Evolutionary conservation across 140 eudicot genomes (phyloP), one percentile per base, ranked within the genome.

Genomic region (Stevia rebaudiana): DNA sequence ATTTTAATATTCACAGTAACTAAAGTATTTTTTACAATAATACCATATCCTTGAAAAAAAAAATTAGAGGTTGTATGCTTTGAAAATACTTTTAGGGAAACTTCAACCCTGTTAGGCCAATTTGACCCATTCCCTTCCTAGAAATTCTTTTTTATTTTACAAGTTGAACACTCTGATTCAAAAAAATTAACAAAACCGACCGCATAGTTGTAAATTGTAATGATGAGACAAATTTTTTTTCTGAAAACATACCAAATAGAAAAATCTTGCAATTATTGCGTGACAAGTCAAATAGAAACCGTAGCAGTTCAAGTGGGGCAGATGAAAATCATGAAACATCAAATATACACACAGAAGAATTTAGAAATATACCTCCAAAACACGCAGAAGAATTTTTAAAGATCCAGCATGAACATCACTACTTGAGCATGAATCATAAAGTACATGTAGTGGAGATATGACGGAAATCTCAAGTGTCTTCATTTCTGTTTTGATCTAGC

Each of bases 351-450:
- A 17, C 56, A 22, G 44, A 54, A 65, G 37, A 49, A 64, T 11
- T 50, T 65, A 60, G 24, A 74, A 41, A 51, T 18, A 64, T 82
- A 88, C 99, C 96, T 94, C 99, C 49, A 94, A 72, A 75, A 94
- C 90, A 76, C 88, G 99, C 72, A 94, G 80, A 73, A 94, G 95
- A 70, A 94, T 81, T 70, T 86, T 94, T 50, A 94, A 76, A 65
- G 99, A 83, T 50, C 97, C 96, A 68, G 80, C 84, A 61, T 94
- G 94, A 65, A 88, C 87, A 77, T 94, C 99, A 42, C 76, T 63
- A 68, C 65, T 85, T 50, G 84, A 64, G 47, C 94, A 74, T 19
- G 87, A 88, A 62, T 76, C 86, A 74, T 88, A 94, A 28, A 94
- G 83, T 35, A 75, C 81, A 54, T 72, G 84, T 43, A 94, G 66